Evolutionary conservation across 164 flowering plant genomes (phyloP).

Genomic region (Stephania yunnanensis): DNA sequence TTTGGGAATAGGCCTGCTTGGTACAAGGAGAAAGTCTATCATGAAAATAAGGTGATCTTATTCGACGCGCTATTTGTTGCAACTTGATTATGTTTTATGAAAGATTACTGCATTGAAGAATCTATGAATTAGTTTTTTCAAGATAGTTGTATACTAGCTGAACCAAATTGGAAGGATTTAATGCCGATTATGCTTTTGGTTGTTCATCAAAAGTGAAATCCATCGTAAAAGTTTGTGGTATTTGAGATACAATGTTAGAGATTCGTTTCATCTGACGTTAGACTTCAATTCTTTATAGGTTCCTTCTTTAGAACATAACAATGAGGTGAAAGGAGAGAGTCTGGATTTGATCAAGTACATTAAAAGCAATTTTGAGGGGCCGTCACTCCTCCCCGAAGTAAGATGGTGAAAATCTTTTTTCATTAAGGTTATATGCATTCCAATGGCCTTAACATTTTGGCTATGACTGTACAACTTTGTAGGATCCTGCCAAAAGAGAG

Average conservation of each 20-base stretch:
- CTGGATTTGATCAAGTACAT: conserved; percentile 58
- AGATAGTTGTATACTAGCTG: no score
- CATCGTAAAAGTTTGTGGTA: no score
- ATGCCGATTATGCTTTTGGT: no score
- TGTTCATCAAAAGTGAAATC: no score
- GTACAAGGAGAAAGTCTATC: conserved; percentile 89
- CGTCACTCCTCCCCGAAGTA: conserved; percentile 52
- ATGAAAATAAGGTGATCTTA: conserved; percentile 50
- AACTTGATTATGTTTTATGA: no score
- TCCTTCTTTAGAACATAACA: conserved; percentile 77
- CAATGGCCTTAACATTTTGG: neutral
- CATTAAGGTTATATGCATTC: neutral
- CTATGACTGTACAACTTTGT: conserved; percentile 7
- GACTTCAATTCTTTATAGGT: conserved; percentile 39
- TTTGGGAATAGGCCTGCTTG: conserved; percentile 67
- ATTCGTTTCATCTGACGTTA: neutral
- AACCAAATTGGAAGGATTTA: no score
- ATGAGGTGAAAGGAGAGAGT: conserved; percentile 73
- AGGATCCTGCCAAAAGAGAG: conserved; percentile 58
- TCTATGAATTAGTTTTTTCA: no score
- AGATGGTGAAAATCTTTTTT: conserved; percentile 16
- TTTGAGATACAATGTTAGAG: no score
- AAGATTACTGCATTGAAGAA: no score
- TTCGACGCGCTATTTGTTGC: neutral
- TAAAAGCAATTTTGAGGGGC: conserved; percentile 61